Base-by-base conservation (phyloP, 495 filamentous ascomycete genomes). In the Jackrogersella minutella region DNA sequence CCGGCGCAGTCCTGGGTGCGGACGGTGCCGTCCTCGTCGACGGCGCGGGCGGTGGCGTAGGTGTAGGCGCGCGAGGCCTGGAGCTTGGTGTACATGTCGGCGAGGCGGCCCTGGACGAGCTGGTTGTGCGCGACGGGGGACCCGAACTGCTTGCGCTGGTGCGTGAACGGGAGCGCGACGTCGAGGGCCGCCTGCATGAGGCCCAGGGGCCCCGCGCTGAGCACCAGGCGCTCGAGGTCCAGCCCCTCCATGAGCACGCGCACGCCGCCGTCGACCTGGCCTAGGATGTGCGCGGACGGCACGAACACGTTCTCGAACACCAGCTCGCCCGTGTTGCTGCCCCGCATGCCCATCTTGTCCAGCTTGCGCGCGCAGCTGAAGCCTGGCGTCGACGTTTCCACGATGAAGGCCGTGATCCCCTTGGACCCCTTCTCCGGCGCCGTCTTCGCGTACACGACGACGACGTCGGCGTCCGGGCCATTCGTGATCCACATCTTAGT, bases 401-500 rank as follows among this genome's bases (percentile, higher is more conserved):
- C 90, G 43, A 99, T 82, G 77, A 97, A 97, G 36, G 94, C 95
- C 0, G 94, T 96, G 77, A 99, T 97, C 43, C 96, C 96, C 78
- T 95, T 97, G 64, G 89, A 91, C 16, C 83, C 94, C 54, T 82
- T 85, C 8, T 88, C 83, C 14, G 94, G 94, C 39, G 87, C 84
- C 5, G 96, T 97, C 80, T 99, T 99, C 16, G 95, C 95, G 77
- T 99, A 99, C 17, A 99, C 93, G 47, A 99, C 85, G 11, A 98
- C 85, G 24, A 88, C 81, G 74, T 97, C 86, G 39, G 93, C 95
- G 69, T 98, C 96, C 13, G 95, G 95, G 11, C 95, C 95, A 72
- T 99, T 99, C 24, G 95, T 99, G 65, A 99, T 99, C 95, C 95
- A 99, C 95, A 99, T 98, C 84, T 99, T 99, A 19, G 91, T 91